Evolutionary conservation across 352 stramenopile genomes (phyloP), one percentile per base, ranked within the genome.

Genomic region (Globisporangium megalacanthum): DNA sequence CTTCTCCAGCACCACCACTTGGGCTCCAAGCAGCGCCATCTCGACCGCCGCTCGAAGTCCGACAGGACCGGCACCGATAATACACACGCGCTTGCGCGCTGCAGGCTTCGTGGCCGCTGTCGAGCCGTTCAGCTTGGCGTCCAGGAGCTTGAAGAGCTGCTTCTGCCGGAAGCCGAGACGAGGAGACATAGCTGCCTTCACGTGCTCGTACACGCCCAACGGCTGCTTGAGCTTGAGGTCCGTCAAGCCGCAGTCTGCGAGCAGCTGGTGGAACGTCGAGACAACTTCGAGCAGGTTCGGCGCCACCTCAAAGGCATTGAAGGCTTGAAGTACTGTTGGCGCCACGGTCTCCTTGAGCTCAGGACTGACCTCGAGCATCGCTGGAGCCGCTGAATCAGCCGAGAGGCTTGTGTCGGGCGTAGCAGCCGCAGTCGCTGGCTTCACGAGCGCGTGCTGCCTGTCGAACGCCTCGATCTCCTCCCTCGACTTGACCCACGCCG

Each of bases 1-100:
- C 75, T 94, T 94, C 62, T 94, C 84, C 19, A 94, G 57, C 29
- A 94, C 70, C 0, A 89, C 73, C 15, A 92, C 84, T 44, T 91
- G 68, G 0, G 73, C 79, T 33, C 84, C 82, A 5, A 92, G 67
- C 22, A 94, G 46, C 29, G 81, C 79, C 14, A 83, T 63, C 55
- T 94, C 84, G 15, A 94, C 79, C 0, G 84, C 82, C 5, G 80
- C 79, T 51, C 83, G 82, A 7, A 94, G 62, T 10, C 84, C 84
- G 3, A 92, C 77, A 1, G 84, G 84, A 3, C 84, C 84, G n/a
- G 79, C 77, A 8, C 84, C 84, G 41, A 91, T 73, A 31, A 94
- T 71, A 42, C 80, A 86, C 6, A 94, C 79, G 19, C 76, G 78
- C 66, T 90, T 86, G 63, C 79, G 69, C 7, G 69, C 62, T n/a